These are phyloP conservation scores for Sphaerobolus stellatus DNA, from an alignment of 1,284 basidiomycete species.

Conservation along the genomic window DNA sequence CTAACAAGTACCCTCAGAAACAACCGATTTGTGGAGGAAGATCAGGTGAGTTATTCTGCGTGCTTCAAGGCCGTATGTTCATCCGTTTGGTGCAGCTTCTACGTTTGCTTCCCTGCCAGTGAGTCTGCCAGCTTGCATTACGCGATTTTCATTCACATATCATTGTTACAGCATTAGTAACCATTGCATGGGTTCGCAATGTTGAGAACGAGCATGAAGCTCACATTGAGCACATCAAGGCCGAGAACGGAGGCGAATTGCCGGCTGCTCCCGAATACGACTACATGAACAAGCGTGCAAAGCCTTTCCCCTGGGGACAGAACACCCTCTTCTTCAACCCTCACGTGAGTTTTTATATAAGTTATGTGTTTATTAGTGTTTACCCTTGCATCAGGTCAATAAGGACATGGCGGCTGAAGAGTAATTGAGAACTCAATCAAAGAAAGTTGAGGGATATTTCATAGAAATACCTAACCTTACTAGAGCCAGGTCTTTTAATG, in stretches of 20 bases:
- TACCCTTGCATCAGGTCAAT: constrained; percentile 1
- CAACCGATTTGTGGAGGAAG: constrained; percentile 79
- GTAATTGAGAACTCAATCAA: no score
- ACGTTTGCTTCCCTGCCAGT: constrained; percentile 74
- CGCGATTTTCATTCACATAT: constrained; percentile 15
- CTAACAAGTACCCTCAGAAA: constrained; percentile 46
- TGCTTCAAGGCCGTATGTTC: constrained; percentile 3
- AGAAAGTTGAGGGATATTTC: background rate
- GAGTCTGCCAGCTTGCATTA: constrained; percentile 28
- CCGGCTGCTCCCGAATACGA: constrained; percentile 72
- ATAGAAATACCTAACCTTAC: background rate
- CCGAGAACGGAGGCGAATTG: constrained; percentile 72
- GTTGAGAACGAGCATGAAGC: constrained; percentile 72
- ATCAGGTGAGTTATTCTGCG: constrained; percentile 58
- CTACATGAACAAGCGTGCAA: constrained; percentile 71
- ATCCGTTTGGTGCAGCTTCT: constrained; percentile 52
- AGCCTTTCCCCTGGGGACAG: constrained; percentile 80
- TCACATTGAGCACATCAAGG: constrained; percentile 69
- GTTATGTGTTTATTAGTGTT: background rate
- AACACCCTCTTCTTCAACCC: constrained; percentile 83
- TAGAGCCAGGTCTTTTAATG: background rate
- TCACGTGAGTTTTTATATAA: constrained; percentile 44
- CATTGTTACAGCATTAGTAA: constrained; percentile 53
- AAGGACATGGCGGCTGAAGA: constrained; percentile 2
- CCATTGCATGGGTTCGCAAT: constrained; percentile 71